Conservation (phyloP, 2,329 filamentous ascomycete genomes). For the Aciculosporium take region DNA sequence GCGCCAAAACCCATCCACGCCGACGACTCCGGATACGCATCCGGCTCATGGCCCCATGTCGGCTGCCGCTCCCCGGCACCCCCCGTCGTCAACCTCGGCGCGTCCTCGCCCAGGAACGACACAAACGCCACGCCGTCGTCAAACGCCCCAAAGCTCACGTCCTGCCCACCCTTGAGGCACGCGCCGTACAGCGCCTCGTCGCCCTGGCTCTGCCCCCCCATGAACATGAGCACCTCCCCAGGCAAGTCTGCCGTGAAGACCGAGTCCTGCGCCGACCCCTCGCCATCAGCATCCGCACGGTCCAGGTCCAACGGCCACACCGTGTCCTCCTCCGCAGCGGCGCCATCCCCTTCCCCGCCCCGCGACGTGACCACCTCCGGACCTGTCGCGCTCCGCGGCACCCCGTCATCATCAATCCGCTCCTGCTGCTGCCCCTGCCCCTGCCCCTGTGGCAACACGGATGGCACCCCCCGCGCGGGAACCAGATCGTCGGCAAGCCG, state of each 20-base stretch:
- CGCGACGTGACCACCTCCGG: not conserved
- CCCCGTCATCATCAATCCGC: no score
- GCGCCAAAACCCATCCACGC: not conserved
- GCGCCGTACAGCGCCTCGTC: not conserved
- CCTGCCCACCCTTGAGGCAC: not conserved
- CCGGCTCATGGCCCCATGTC: not conserved
- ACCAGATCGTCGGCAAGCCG: not conserved
- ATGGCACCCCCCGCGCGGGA: not conserved
- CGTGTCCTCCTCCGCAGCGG: not conserved
- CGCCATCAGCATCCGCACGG: not conserved
- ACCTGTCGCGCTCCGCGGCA: not conserved
- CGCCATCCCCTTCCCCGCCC: not conserved
- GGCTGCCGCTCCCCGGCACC: not conserved
- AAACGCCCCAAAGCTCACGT: not conserved
- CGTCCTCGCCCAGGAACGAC: not conserved
- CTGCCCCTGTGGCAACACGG: not conserved
- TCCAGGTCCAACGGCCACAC: not conserved
- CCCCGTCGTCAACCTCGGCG: not conserved
- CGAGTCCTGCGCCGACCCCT: not conserved
- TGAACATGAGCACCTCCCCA: not conserved
- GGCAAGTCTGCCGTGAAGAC: slow-evolving; percentile 1
- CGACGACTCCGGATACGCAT: not conserved
- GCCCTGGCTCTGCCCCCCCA: not conserved
- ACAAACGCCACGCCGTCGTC: not conserved
- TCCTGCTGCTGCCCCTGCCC: no score